These are phyloP conservation scores for Begonia fuchsioides DNA, from an alignment of 306 rosid species.

Conservation along the genomic window DNA sequence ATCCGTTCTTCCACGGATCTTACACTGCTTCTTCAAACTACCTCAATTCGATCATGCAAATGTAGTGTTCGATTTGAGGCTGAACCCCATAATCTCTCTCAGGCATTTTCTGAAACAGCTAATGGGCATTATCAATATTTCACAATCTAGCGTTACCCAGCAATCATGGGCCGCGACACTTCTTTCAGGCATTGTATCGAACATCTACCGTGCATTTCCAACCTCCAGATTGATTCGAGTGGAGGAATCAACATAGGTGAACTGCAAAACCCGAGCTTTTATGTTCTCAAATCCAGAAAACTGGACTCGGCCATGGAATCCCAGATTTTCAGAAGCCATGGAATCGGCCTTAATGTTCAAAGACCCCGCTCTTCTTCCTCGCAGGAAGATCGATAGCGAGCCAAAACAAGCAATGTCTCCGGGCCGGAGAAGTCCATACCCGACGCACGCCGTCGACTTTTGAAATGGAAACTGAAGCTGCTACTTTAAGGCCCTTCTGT, in stretches of 20 bases:
- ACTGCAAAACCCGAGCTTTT: slow-evolving; percentile 21
- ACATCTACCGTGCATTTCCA: slow-evolving; percentile 28
- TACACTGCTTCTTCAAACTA: slow-evolving; percentile 61
- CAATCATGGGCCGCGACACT: slow-evolving; percentile 60
- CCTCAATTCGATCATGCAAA: slow-evolving; percentile 73
- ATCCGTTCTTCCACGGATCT: slow-evolving; percentile 43
- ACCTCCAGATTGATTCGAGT: slow-evolving; percentile 16
- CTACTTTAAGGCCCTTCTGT: not conserved
- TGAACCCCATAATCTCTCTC: slow-evolving; percentile 32
- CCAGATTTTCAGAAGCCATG: slow-evolving; percentile 52
- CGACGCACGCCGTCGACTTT: not conserved
- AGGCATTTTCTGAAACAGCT: slow-evolving; percentile 43
- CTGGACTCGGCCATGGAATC: slow-evolving; percentile 77
- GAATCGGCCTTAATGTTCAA: slow-evolving; percentile 21
- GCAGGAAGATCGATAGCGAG: not conserved
- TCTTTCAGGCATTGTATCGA: slow-evolving; percentile 52
- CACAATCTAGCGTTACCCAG: slow-evolving; percentile 48
- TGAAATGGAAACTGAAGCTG: not conserved
- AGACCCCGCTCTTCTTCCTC: not conserved
- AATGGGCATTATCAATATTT: slow-evolving; percentile 32
- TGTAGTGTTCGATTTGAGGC: slow-evolving; percentile 59
- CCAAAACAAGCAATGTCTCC: not conserved
- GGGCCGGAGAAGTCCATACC: not conserved
- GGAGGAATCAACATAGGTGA: slow-evolving; percentile 36
- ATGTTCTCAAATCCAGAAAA: not conserved